Base-by-base conservation (phyloP, 164 flowering plant genomes). In the Santalum album region DNA sequence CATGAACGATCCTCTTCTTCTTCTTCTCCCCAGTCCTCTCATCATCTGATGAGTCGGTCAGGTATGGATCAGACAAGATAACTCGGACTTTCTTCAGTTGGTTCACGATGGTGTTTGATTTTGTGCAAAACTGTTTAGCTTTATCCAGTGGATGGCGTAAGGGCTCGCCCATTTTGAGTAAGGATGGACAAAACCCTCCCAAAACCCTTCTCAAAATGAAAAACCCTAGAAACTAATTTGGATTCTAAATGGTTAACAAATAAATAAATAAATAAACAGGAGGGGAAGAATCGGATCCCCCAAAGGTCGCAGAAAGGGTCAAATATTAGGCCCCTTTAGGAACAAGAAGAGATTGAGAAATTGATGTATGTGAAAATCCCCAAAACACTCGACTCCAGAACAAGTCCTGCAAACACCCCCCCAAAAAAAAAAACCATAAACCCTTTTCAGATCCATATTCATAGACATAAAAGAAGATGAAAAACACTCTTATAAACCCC, bases 11-110 rank as follows among this genome's bases (percentile, higher is more conserved):
- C 0, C 77, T 63, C 56, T 77, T 81, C 1, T 9, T 9, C 56
- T n/a, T 52, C 26, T 23, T 32, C 7, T n/a, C 20, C 7, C 25
- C 16, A 21, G 1, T 18, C 17, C 39, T 21, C 27, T 80, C 90
- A 16, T 84, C 95, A 19, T 86, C 95, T 0, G 86, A 80, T 1
- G 80, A 76, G 59, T 90, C 98, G 0, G 98, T 90, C 0, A 86
- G 84, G 48, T 87, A 73, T 0, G 98, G 96, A 56, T 91, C 98
- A 17, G 62, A 12, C 39, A 72, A 80, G 51, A 87, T 64, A 5
- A 91, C 65, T 0, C 96, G 72, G 19, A 91, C 53, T 62, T 76
- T 87, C 54, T 82, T 72, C 57, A 68, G 53, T 29, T 53, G 35
- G 4, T 29, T 29, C 4, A 9, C 34, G 34, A 29, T 66, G 39